phyloP scores from a whole-genome alignment of 192 early-diverging fungal genomes.

The Paraglomus occultum region DNA sequence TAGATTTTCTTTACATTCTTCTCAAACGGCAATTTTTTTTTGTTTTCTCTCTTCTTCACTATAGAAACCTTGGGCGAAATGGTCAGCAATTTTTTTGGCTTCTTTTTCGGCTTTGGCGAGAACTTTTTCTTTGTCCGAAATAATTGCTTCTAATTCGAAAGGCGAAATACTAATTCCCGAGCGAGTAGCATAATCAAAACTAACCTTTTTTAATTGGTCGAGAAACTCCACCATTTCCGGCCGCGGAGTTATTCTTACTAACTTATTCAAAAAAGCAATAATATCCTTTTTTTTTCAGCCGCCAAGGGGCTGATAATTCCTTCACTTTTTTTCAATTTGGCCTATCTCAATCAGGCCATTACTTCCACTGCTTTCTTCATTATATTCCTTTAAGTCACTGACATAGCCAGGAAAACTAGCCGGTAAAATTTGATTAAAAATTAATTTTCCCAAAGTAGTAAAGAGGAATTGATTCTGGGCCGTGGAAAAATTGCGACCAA shows the following conservation, averaged over 20 bases:
- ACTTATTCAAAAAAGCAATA: slow-evolving; percentile 3
- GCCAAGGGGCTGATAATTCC: not conserved
- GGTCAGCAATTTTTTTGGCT: not conserved
- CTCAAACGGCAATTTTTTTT: slow-evolving; percentile 24
- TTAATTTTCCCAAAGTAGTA: slow-evolving; percentile 4
- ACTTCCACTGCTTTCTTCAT: not conserved
- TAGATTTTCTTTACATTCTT: slow-evolving; percentile 7
- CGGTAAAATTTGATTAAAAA: slow-evolving; percentile 18
- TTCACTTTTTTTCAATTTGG: slow-evolving; percentile 14
- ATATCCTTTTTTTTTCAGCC: slow-evolving; percentile 24
- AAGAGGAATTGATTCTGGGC: slow-evolving; percentile 4
- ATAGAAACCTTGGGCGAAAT: slow-evolving; percentile 18
- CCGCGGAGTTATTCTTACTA: slow-evolving; percentile 9
- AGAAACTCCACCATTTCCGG: slow-evolving; percentile 15
- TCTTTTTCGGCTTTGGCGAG: not conserved
- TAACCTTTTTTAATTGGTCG: slow-evolving; percentile 7
- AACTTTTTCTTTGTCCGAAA: not conserved
- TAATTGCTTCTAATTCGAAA: slow-evolving; percentile 18
- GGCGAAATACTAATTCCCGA: slow-evolving; percentile 22
- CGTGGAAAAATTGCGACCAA: not conserved
- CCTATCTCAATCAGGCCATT: not conserved
- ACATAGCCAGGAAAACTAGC: slow-evolving; percentile 14
- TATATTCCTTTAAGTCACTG: slow-evolving; percentile 5
- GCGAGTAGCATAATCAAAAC: slow-evolving; percentile 2
- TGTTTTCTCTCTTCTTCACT: slow-evolving; percentile 8